Percentiles rank a stretch among this genome's conserved stretches.
Evolutionary conservation across 345 rosid species (phyloP).

Genomic region (Murraya paniculata): DNA sequence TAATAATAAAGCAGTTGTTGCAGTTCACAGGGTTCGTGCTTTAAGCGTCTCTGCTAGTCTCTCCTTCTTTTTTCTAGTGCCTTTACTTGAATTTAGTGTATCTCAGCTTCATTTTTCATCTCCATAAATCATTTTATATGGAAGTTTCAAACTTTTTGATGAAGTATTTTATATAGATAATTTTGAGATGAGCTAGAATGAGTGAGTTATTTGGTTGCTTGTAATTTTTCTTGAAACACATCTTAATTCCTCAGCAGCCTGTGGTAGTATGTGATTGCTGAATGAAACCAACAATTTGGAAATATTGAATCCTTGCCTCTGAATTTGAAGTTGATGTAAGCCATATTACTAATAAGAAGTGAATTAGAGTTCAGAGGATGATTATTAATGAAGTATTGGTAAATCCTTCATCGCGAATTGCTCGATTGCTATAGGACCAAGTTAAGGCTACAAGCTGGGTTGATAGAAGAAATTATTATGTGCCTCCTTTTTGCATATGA

Average conservation of each 20-base stretch:
- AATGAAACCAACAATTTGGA: background rate
- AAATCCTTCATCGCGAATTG: background rate
- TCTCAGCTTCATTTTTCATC: background rate
- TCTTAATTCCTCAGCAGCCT: background rate
- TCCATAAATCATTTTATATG: background rate
- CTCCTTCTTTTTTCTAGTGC: background rate
- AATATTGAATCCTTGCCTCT: background rate
- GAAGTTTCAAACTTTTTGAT: constrained; percentile 1
- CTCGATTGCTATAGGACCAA: background rate
- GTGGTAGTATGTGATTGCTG: background rate
- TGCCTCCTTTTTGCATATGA: constrained; percentile 12
- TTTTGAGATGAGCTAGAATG: background rate
- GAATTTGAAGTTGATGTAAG: background rate
- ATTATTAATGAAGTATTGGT: background rate
- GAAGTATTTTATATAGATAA: background rate
- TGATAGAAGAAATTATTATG: background rate
- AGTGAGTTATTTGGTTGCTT: background rate
- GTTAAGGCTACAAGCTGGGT: background rate
- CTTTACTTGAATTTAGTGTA: background rate
- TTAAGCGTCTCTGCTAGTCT: background rate
- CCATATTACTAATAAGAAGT: background rate
- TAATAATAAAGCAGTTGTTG: background rate
- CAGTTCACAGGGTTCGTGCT: constrained; percentile 23
- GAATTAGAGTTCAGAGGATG: background rate
- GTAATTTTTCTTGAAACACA: background rate